Evolutionary conservation across 2,329 filamentous ascomycete species (phyloP), one percentile per base, ranked within the genome.

Genomic region (Sporothrix mexicana): DNA sequence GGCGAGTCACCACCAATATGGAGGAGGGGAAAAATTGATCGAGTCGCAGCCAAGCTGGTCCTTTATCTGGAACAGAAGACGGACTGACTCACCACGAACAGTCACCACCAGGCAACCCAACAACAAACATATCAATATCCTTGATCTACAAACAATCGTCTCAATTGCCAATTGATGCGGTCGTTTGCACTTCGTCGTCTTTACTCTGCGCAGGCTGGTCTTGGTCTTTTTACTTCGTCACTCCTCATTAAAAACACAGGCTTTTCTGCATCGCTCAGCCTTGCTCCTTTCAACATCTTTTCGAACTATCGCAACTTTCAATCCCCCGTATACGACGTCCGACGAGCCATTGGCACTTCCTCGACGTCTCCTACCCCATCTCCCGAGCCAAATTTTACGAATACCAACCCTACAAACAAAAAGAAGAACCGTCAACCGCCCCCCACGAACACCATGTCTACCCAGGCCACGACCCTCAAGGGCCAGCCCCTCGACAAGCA

Each of bases 401-500:
- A 8, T 53, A 55, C 45, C 55, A 23, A 10, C 57, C 55, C 30
- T 36, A 36, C 30, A n/a, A 43, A 47, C 25, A 62, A 64, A 30
- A 59, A 53, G 25, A 71, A 69, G 25, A 62, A 23, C 17, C 13
- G 20, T 3, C n/a, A 36, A 2, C 47, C 15, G 12, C 45, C 17
- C 43, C 3, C 55, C n/a, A 25, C 55, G 20, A 20, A 7, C 67
- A 72, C 49, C 23, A 76, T 75, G 74, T 71, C 75, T 15, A 72
- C 74, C 1, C 71, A 74, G 9, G 77, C 86, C 47, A 96, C 93
- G 77, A 97, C 94, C 74, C 90, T 94, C 80, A 95, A 92, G 84
- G 96, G 95, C 78, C 91, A 97, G 86, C 90, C 93, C 83, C 91
- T 99, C 78, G 94, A 98, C 83, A 91, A 94, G 79, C 85, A 87